Evolutionary conservation across 805 yeast genomes (phyloP).

Genomic region (Hanseniaspora singularis): DNA sequence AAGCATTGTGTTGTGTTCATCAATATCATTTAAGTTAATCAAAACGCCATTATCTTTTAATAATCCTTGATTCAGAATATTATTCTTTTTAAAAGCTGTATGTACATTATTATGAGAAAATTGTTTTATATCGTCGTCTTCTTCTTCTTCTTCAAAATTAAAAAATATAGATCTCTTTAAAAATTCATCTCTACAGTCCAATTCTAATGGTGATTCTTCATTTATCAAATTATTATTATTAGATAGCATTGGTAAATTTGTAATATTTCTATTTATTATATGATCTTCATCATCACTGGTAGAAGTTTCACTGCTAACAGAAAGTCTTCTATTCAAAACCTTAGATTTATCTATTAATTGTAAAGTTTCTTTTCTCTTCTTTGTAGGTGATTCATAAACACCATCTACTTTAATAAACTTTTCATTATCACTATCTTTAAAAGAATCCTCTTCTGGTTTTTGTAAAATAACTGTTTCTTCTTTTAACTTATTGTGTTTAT

Average conservation of each 20-base stretch:
- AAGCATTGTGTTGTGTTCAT: not conserved
- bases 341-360: not conserved
- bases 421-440: not conserved
- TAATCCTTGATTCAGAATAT: too few relatives aligned
- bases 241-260: not conserved
- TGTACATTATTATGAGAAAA: too few relatives aligned
- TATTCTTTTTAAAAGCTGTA: too few relatives aligned
- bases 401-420: not conserved
- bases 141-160: conserved; percentile 1
- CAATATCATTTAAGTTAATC: not conserved
- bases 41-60: not conserved
- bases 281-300: conserved; percentile 14
- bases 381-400: conserved; percentile 11
- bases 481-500: too few relatives aligned
- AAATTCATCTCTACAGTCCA: conserved; percentile 12
- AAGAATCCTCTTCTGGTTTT: too few relatives aligned
- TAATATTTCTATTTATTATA: not conserved
- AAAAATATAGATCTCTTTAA: conserved; percentile 6
- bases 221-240: not conserved
- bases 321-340: not conserved
- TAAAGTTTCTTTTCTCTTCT: conserved; percentile 2
- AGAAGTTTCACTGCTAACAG: conserved; percentile 10
- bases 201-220: not conserved
- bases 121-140: too few relatives aligned
- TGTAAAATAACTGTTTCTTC: too few relatives aligned